Evolutionary conservation across 1,284 basidiomycete genomes (phyloP).

Genomic region (Athelia sp.): DNA sequence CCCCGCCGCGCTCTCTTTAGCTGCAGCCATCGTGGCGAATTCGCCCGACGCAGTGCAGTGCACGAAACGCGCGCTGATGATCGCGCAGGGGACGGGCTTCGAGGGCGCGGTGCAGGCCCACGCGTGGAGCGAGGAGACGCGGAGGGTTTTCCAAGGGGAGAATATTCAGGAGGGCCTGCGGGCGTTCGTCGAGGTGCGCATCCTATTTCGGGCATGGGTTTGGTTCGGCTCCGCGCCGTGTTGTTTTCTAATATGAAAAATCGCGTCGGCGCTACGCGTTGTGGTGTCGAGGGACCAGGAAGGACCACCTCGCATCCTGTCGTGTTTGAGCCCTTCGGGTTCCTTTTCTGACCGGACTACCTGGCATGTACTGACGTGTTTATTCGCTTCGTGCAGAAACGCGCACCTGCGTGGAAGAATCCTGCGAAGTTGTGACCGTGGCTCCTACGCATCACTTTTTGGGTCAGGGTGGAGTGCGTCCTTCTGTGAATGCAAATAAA

Average conservation of each 20-base stretch:
- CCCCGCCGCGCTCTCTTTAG: conserved; percentile 58
- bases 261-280: too few relatives aligned
- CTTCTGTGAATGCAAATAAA: too few relatives aligned
- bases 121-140: conserved; percentile 43
- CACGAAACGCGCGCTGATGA: conserved; percentile 67
- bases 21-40: conserved; percentile 56
- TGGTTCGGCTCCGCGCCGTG: neutral
- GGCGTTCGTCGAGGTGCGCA: conserved; percentile 23
- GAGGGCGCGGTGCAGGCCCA: conserved; percentile 52
- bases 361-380: conserved; percentile 35
- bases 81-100: conserved; percentile 44
- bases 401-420: conserved; percentile 53
- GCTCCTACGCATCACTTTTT: too few relatives aligned
- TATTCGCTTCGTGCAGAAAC: conserved; percentile 38
- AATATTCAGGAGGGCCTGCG: conserved; percentile 59
- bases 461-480: too few relatives aligned
- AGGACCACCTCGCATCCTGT: too few relatives aligned
- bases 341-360: conserved; percentile 24
- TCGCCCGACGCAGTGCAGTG: conserved; percentile 80
- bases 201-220: conserved; percentile 1
- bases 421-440: conserved; percentile 58
- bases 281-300: too few relatives aligned
- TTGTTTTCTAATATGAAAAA: too few relatives aligned
- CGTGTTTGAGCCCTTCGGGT: too few relatives aligned
- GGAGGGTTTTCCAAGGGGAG: conserved; percentile 54